A percentile compares a stretch with the other conserved stretches of the same genome.
phyloP scores from a whole-genome alignment of 345 rosid genomes.

The Salix caprea region DNA sequence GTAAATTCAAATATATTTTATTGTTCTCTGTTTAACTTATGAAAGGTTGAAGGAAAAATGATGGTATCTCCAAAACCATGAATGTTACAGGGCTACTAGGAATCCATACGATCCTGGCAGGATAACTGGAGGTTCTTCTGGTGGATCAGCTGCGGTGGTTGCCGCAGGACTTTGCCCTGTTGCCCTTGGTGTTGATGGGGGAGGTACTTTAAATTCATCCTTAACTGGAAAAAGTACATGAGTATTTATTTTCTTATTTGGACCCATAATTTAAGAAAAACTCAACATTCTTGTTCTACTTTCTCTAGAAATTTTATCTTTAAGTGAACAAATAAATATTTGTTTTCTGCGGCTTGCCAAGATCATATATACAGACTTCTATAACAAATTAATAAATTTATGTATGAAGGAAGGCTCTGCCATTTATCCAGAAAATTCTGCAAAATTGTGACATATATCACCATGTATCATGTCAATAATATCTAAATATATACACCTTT shows the following conservation, averaged over 20 bases:
- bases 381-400: too few species aligned
- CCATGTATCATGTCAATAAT: neutral
- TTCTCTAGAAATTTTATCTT: too few species aligned
- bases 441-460: neutral
- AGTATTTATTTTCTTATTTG: too few species aligned
- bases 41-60: neutral
- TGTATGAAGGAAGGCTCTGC: neutral
- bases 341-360: too few species aligned
- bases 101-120: conserved; percentile 50
- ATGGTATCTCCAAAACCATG: neutral
- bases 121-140: conserved; percentile 66
- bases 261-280: too few species aligned
- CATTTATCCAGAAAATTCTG: neutral
- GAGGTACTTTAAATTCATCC: conserved; percentile 40
- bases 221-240: neutral
- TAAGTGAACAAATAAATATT: too few species aligned
- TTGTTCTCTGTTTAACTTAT: neutral
- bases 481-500: neutral
- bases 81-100: conserved; percentile 40
- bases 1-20: neutral
- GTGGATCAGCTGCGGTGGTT: conserved; percentile 79
- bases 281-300: too few species aligned
- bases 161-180: conserved; percentile 70
- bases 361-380: too few species aligned
- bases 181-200: conserved; percentile 81